Conservation (phyloP, 139 green algal genomes). For the Tetraselmis chui region DNA sequence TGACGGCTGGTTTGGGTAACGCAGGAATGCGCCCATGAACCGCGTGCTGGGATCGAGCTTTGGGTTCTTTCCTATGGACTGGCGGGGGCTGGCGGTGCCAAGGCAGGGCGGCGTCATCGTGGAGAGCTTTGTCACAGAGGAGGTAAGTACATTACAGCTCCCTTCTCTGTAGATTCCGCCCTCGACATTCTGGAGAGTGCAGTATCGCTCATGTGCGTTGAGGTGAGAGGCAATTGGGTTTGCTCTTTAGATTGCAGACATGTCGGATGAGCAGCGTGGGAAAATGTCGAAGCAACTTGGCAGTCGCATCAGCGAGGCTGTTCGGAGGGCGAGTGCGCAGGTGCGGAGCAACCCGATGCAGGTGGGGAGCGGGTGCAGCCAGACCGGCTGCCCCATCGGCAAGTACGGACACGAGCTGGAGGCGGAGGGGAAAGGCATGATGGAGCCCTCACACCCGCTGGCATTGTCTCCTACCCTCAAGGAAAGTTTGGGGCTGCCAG, state of each 20-base stretch:
- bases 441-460: not conserved
- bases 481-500: not conserved
- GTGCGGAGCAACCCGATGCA: not conserved
- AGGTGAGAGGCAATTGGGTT: too few relatives aligned
- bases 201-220: too few relatives aligned
- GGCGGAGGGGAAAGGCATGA: not conserved
- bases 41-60: not conserved
- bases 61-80: conserved; percentile 5
- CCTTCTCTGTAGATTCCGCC: too few relatives aligned
- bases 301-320: not conserved
- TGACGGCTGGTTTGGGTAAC: too few relatives aligned
- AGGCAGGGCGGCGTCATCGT: conserved; percentile 10
- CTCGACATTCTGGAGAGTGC: too few relatives aligned
- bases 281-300: not conserved
- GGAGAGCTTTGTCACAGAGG: conserved; percentile 8
- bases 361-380: not conserved
- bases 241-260: not conserved
- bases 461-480: not conserved
- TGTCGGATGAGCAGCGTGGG: not conserved
- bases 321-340: not conserved
- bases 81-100: not conserved
- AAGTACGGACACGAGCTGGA: not conserved
- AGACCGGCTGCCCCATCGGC: not conserved
- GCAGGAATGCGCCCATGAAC: not conserved
- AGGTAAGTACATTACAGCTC: conserved; percentile 4